A percentile compares a stretch with the other conserved stretches of the same genome.
These are phyloP conservation scores for Candida tunisiensis DNA, from an alignment of 1,139 yeast species.

Conservation along the genomic window DNA sequence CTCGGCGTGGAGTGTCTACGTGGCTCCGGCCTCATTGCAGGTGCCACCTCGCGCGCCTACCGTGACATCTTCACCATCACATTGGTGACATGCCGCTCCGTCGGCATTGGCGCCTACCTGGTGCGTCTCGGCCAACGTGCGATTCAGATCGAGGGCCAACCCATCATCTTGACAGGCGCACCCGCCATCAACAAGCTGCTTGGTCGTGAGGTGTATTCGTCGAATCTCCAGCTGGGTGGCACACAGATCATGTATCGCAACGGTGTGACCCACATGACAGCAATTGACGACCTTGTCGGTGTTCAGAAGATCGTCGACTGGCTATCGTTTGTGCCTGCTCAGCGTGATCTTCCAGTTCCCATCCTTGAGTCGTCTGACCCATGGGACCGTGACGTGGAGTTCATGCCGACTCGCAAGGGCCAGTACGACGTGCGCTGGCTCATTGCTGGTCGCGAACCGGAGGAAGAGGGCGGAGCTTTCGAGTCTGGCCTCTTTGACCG, in stretches of 20 bases:
- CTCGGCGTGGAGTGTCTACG: slow-evolving; percentile 95
- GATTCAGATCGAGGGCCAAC: slow-evolving; percentile 96
- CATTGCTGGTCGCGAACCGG: slow-evolving; percentile 65
- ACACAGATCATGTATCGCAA: slow-evolving; percentile 96
- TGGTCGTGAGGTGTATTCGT: slow-evolving; percentile 93
- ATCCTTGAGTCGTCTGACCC: slow-evolving; percentile 59
- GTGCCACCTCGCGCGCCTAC: slow-evolving; percentile 95
- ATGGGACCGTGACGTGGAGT: slow-evolving; percentile 92
- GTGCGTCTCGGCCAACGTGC: slow-evolving; percentile 98
- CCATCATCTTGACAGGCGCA: slow-evolving; percentile 96
- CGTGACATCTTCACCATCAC: slow-evolving; percentile 94
- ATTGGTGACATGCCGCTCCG: slow-evolving; percentile 94
- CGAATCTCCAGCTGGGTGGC: slow-evolving; percentile 96
- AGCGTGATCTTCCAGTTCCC: slow-evolving; percentile 83
- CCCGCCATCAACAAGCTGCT: slow-evolving; percentile 93
- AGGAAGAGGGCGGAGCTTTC: slow-evolving; percentile 38
- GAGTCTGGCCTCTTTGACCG: slow-evolving; percentile 85
- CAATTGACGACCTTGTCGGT: slow-evolving; percentile 90
- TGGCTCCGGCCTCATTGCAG: slow-evolving; percentile 97
- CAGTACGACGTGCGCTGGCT: slow-evolving; percentile 90
- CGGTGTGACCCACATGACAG: slow-evolving; percentile 96
- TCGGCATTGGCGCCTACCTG: slow-evolving; percentile 97
- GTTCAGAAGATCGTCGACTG: slow-evolving; percentile 88
- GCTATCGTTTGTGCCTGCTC: slow-evolving; percentile 92
- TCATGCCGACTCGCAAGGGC: slow-evolving; percentile 53